Evolutionary conservation across 257 asterid species (phyloP).

Genomic region (Penstemon eatonii): DNA sequence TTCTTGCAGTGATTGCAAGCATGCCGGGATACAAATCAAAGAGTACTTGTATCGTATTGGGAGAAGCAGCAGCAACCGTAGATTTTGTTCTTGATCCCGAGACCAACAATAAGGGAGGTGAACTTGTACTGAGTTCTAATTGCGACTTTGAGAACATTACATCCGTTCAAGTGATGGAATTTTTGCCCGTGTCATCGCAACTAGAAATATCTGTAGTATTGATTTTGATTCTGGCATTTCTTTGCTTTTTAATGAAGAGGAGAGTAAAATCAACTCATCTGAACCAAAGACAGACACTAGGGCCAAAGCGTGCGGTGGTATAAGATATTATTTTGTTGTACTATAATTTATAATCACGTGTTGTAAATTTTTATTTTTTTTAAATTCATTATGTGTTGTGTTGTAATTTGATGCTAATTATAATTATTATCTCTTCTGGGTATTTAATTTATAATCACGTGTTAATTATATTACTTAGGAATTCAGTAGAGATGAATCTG

Average conservation of each 20-base stretch:
- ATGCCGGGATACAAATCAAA: slow-evolving; percentile 69
- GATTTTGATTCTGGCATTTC: slow-evolving; percentile 48
- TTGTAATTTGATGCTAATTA: no score
- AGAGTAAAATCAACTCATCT: slow-evolving; percentile 41
- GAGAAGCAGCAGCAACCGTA: slow-evolving; percentile 57
- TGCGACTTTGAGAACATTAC: slow-evolving; percentile 43
- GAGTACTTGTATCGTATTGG: slow-evolving; percentile 51
- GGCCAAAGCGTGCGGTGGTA: slow-evolving; percentile 37
- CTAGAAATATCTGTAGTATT: slow-evolving; percentile 44
- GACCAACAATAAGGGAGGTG: slow-evolving; percentile 31
- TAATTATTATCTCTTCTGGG: no score
- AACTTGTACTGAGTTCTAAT: slow-evolving; percentile 34
- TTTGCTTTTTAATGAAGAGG: slow-evolving; percentile 67
- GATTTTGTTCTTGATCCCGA: slow-evolving; percentile 73
- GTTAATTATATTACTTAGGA: no score
- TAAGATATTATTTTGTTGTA: slow-evolving; percentile 24
- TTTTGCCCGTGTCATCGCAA: slow-evolving; percentile 39
- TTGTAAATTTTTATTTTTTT: neutral
- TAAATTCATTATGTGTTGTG: no score
- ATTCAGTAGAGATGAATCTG: no score
- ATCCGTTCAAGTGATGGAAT: slow-evolving; percentile 31
- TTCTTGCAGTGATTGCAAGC: slow-evolving; percentile 54
- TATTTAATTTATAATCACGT: no score
- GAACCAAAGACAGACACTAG: slow-evolving; percentile 46
- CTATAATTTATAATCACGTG: neutral